These are phyloP conservation scores for Leptodontidium sp. DNA, from an alignment of 2,329 filamentous ascomycete species.

Conservation along the genomic window DNA sequence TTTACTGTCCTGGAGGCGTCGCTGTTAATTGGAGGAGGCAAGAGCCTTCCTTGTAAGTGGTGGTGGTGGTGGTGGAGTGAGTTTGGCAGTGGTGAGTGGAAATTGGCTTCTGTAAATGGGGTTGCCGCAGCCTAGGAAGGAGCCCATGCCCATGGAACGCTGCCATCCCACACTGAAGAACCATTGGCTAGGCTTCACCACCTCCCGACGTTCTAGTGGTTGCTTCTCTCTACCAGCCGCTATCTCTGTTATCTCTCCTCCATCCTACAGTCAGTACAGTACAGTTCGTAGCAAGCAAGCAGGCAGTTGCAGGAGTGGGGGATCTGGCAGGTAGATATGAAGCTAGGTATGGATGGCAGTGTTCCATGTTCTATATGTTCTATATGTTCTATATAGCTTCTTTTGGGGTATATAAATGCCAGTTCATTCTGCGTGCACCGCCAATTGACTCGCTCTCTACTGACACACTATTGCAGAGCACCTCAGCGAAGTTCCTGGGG, in stretches of 20 bases:
- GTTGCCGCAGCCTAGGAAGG: background rate
- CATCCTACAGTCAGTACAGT: background rate
- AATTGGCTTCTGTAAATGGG: conserved; percentile 2
- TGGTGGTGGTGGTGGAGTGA: background rate
- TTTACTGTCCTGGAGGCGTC: conserved; percentile 16
- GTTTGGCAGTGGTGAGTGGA: background rate
- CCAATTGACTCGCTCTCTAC: background rate
- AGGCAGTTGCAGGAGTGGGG: background rate
- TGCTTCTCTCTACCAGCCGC: conserved; percentile 14
- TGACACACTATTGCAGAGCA: background rate
- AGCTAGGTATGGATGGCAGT: background rate
- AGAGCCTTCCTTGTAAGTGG: conserved; percentile 11
- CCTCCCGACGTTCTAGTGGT: background rate
- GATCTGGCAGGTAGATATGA: background rate
- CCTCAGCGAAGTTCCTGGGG: background rate
- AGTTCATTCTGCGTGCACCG: too few relatives aligned
- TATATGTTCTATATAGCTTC: conserved; percentile 12
- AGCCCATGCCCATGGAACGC: background rate
- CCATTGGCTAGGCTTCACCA: background rate
- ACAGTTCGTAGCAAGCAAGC: too few relatives aligned
- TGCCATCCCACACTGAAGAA: conserved; percentile 9
- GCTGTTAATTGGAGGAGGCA: conserved; percentile 23
- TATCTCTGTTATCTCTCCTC: conserved; percentile 25
- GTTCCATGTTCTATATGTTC: background rate
- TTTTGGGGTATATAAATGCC: background rate